Evolutionary conservation across 1,284 basidiomycete species (phyloP).

Genomic region (Trichosporon faecale): DNA sequence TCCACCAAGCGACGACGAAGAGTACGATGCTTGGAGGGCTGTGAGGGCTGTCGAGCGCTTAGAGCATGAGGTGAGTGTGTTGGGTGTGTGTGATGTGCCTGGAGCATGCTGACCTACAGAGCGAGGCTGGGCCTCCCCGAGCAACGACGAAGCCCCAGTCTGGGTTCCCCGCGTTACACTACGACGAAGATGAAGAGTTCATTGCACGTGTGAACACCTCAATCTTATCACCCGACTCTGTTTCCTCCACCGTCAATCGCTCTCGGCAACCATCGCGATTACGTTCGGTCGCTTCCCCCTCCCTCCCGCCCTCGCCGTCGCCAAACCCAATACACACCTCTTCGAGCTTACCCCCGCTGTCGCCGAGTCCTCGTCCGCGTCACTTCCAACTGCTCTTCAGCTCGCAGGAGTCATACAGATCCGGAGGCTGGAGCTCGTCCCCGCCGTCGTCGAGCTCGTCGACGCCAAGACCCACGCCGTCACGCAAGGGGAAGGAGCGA

Average conservation of each 20-base stretch:
- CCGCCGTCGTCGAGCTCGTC: neutral
- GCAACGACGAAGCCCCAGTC: neutral
- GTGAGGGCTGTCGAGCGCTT: slow-evolving; percentile 15
- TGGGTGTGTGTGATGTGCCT: neutral
- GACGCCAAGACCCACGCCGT: neutral
- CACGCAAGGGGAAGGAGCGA: slow-evolving; percentile 12
- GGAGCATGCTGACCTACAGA: neutral
- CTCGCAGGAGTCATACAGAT: neutral
- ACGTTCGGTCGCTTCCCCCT: slow-evolving; percentile 1
- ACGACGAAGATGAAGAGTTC: neutral
- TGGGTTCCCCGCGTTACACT: neutral
- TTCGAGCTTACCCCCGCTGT: slow-evolving; percentile 59
- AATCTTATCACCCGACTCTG: slow-evolving; percentile 6
- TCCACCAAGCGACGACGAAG: slow-evolving; percentile 45
- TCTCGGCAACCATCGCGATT: slow-evolving; percentile 8
- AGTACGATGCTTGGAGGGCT: slow-evolving; percentile 41
- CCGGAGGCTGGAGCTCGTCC: slow-evolving; percentile 4
- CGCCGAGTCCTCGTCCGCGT: neutral
- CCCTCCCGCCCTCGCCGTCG: slow-evolving; percentile 50
- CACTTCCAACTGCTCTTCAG: neutral
- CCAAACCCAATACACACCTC: slow-evolving; percentile 80
- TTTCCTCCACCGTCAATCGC: neutral
- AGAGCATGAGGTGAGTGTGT: neutral
- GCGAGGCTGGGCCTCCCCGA: neutral
- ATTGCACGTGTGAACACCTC: neutral